These are phyloP conservation scores for Mimosa pudica DNA, from an alignment of 306 rosid species.

Conservation along the genomic window DNA sequence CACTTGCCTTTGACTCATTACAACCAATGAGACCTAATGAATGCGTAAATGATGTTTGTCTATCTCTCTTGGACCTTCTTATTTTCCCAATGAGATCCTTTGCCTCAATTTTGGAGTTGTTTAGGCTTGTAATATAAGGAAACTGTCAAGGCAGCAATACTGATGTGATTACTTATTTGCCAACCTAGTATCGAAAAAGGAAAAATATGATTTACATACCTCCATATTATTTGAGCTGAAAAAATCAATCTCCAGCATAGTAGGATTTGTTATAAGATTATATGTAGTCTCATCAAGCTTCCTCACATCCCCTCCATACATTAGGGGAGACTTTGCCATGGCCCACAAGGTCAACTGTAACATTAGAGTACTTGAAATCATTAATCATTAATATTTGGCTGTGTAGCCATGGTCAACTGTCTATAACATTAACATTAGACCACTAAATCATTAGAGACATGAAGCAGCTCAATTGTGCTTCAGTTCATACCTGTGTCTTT, in stretches of 20 bases:
- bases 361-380: constrained; percentile 24
- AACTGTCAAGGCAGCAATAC: constrained; percentile 58
- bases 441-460: neutral
- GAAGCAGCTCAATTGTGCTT: constrained; percentile 18
- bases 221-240: constrained; percentile 80
- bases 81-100: constrained; percentile 33
- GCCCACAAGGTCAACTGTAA: constrained; percentile 90
- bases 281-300: constrained; percentile 55
- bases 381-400: neutral
- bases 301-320: constrained; percentile 95
- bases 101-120: constrained; percentile 30
- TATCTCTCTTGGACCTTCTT: constrained; percentile 37
- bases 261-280: constrained; percentile 67
- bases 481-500: constrained; percentile 73
- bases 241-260: constrained; percentile 69
- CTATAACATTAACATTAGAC: too few relatives aligned
- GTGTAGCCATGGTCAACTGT: too few relatives aligned
- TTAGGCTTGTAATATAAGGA: constrained; percentile 48
- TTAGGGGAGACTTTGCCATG: constrained; percentile 93
- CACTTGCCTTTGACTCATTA: constrained; percentile 59
- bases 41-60: constrained; percentile 37
- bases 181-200: constrained; percentile 18
- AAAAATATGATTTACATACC: constrained; percentile 52
- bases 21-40: constrained; percentile 65
- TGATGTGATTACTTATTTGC: neutral